Conservation (phyloP, 768 basidiomycete species). For the Boletus speciosus region DNA sequence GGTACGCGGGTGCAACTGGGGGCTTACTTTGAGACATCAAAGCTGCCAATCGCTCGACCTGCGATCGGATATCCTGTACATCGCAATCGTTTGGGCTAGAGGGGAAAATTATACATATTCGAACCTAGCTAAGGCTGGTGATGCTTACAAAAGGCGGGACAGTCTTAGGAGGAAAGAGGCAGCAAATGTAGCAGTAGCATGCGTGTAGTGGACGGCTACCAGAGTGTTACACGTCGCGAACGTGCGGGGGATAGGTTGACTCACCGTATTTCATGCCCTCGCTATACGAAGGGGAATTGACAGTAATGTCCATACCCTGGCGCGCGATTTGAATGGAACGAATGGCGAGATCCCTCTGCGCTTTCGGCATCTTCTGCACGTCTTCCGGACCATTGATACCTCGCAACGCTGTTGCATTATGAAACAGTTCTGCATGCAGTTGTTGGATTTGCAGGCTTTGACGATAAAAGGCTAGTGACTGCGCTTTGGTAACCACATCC, state of each 20-base stretch:
- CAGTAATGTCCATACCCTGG: slow-evolving; percentile 78
- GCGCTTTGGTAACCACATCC: slow-evolving; percentile 3
- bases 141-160: slow-evolving; percentile 77
- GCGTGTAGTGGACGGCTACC: slow-evolving; percentile 83
- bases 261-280: slow-evolving; percentile 90
- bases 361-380: slow-evolving; percentile 75
- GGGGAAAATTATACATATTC: background rate
- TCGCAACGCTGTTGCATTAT: slow-evolving; percentile 77
- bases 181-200: slow-evolving; percentile 91
- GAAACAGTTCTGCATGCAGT: slow-evolving; percentile 80
- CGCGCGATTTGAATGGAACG: slow-evolving; percentile 81
- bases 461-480: slow-evolving; percentile 71
- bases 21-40: slow-evolving; percentile 76
- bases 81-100: slow-evolving; percentile 83
- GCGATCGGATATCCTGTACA: slow-evolving; percentile 63
- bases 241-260: slow-evolving; percentile 16
- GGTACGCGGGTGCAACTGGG: background rate
- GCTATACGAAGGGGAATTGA: slow-evolving; percentile 78
- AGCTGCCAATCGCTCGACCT: slow-evolving; percentile 74
- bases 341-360: slow-evolving; percentile 76
- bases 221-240: slow-evolving; percentile 2
- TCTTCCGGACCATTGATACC: slow-evolving; percentile 86
- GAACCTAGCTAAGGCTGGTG: background rate
- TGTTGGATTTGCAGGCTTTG: slow-evolving; percentile 87
- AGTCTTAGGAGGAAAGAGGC: slow-evolving; percentile 87